Conservation (phyloP, 2,329 filamentous ascomycete species). For the Fusarium equiseti region DNA sequence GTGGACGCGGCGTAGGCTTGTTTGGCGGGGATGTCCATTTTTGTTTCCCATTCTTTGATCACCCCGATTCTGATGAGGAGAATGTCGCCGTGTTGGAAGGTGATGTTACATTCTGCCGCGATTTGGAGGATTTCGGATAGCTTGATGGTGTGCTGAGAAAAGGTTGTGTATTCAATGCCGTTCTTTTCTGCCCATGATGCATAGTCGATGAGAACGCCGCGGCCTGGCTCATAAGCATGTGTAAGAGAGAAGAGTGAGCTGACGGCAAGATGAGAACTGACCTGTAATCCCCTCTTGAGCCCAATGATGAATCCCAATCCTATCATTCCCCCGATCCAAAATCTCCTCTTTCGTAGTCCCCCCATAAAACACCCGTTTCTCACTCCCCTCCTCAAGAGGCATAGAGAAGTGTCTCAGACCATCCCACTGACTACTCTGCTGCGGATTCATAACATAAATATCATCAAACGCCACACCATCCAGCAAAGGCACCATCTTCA, state of each 20-base stretch:
- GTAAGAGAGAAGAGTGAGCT: too few relatives aligned
- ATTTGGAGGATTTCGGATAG: constrained; percentile 48
- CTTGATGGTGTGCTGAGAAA: constrained; percentile 54
- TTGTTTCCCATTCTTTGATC: constrained; percentile 56
- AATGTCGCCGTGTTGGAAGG: constrained; percentile 64
- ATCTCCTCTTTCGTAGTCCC: constrained; percentile 61
- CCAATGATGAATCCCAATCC: constrained; percentile 63
- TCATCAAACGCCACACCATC: constrained; percentile 63
- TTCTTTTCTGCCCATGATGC: constrained; percentile 56
- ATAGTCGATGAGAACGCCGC: constrained; percentile 66
- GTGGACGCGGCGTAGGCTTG: constrained; percentile 53
- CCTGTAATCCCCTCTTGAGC: constrained; percentile 54
- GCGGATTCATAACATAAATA: constrained; percentile 63
- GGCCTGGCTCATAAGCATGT: too few relatives aligned
- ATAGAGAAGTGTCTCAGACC: constrained; percentile 63
- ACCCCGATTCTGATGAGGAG: constrained; percentile 67
- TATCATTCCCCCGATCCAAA: constrained; percentile 55
- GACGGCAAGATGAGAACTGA: too few relatives aligned
- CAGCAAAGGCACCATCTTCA: constrained; percentile 62
- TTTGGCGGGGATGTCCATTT: constrained; percentile 53
- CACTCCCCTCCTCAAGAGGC: constrained; percentile 52
- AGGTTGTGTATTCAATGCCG: constrained; percentile 57
- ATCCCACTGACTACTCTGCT: constrained; percentile 66
- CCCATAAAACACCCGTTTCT: constrained; percentile 61
- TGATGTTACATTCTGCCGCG: constrained; percentile 57